These are phyloP conservation scores for Coemansia sp. DNA, from an alignment of 192 early-diverging fungal genomes.

Conservation along the genomic window DNA sequence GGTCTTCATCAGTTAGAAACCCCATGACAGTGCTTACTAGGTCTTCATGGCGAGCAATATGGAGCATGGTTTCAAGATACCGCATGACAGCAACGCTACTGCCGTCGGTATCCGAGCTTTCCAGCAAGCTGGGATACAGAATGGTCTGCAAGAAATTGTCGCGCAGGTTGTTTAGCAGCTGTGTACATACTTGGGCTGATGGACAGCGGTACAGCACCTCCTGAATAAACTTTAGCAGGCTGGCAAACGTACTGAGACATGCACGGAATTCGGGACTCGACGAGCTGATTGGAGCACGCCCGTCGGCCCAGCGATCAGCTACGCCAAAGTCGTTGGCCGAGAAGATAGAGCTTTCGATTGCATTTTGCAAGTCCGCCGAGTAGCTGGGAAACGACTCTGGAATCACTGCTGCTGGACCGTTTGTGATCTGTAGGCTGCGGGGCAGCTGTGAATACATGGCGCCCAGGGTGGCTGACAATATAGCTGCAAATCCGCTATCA, in stretches of 20 bases:
- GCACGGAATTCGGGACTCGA: conserved; percentile 56
- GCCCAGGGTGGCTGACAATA: conserved; percentile 80
- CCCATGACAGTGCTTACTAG: conserved; percentile 70
- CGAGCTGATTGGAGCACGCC: conserved; percentile 60
- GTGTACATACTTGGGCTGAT: conserved; percentile 30
- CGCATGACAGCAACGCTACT: conserved; percentile 84
- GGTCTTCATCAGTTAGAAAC: conserved; percentile 71
- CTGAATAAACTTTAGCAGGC: conserved; percentile 38
- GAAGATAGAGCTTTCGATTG: conserved; percentile 58
- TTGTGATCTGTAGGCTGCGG: conserved; percentile 62
- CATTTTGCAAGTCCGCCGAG: conserved; percentile 47
- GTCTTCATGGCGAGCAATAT: conserved; percentile 69
- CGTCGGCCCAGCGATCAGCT: conserved; percentile 71
- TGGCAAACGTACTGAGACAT: conserved; percentile 37
- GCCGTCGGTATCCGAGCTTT: conserved; percentile 89
- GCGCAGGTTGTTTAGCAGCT: conserved; percentile 68
- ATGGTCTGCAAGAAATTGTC: conserved; percentile 81
- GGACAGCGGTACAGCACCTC: conserved; percentile 47
- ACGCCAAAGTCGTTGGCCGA: conserved; percentile 52
- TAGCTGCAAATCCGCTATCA: conserved; percentile 76
- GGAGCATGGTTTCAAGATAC: conserved; percentile 83
- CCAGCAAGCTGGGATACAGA: conserved; percentile 78
- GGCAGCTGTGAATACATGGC: conserved; percentile 90
- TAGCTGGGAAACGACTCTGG: conserved; percentile 52
- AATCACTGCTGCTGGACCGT: conserved; percentile 33